phyloP scores from a whole-genome alignment of 495 filamentous ascomycete species.

The Pyrenopolyporus hunteri region DNA sequence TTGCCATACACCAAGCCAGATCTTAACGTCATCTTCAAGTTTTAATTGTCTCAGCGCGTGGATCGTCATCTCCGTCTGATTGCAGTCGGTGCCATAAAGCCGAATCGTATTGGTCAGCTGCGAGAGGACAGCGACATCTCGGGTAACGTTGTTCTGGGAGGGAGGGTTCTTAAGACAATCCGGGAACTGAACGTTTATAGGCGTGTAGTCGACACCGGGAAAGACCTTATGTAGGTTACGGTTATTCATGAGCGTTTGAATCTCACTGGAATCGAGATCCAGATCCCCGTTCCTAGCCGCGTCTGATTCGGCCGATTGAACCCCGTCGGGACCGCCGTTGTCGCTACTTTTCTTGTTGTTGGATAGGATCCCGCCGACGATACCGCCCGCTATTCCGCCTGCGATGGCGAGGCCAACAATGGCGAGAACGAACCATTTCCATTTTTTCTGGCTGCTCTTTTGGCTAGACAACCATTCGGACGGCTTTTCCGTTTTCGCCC shows the following conservation, averaged over 20 bases:
- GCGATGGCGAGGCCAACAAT: slow-evolving; percentile 67
- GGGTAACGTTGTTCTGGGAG: slow-evolving; percentile 91
- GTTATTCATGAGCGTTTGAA: slow-evolving; percentile 82
- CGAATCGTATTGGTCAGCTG: slow-evolving; percentile 90
- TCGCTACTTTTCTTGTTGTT: slow-evolving; percentile 28
- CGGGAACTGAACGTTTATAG: slow-evolving; percentile 88
- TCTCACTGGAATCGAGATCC: slow-evolving; percentile 74
- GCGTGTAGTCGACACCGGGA: slow-evolving; percentile 96
- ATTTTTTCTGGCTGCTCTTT: slow-evolving; percentile 67
- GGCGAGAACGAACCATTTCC: slow-evolving; percentile 69
- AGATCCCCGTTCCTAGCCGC: slow-evolving; percentile 68
- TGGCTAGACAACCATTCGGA: slow-evolving; percentile 64
- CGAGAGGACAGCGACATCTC: slow-evolving; percentile 87
- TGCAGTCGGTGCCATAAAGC: slow-evolving; percentile 96
- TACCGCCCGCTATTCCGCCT: slow-evolving; percentile 76
- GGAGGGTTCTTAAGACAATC: slow-evolving; percentile 79
- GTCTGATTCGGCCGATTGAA: slow-evolving; percentile 51
- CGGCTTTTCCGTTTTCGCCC: slow-evolving; percentile 50
- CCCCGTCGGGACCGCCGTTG: slow-evolving; percentile 23
- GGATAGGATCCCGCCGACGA: slow-evolving; percentile 76
- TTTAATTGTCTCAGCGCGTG: slow-evolving; percentile 77
- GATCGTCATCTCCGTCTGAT: slow-evolving; percentile 94
- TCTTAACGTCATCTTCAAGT: slow-evolving; percentile 74
- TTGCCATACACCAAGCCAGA: slow-evolving; percentile 97
- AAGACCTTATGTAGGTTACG: slow-evolving; percentile 86